Evolutionary conservation across 2,329 filamentous ascomycete genomes (phyloP).

Genomic region (Cryphonectria parasitica): DNA sequence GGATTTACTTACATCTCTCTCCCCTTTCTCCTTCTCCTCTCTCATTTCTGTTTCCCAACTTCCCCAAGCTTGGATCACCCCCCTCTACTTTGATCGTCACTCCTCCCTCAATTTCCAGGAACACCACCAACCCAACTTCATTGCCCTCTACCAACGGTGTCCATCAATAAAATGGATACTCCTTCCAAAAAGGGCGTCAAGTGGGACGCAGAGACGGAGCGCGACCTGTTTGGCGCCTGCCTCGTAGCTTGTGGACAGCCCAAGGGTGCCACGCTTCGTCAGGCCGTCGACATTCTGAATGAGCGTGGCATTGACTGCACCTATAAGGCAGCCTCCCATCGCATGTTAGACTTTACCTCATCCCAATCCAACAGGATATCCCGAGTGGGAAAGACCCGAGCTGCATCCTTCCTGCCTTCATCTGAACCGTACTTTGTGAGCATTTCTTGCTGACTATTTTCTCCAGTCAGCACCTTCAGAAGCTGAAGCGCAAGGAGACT

Average conservation of each 20-base stretch:
- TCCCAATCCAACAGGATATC: neutral
- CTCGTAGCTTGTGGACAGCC: conserved; percentile 33
- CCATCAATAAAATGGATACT: conserved; percentile 14
- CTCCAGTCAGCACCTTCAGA: conserved; percentile 42
- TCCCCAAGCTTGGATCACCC: neutral
- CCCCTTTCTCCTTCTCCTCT: neutral
- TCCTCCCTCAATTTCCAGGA: neutral
- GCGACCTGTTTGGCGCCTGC: conserved; percentile 37
- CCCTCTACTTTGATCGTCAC: neutral
- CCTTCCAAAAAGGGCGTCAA: conserved; percentile 32
- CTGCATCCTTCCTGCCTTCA: neutral
- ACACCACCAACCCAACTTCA: neutral
- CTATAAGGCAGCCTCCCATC: conserved; percentile 23
- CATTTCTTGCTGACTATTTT: conserved; percentile 12
- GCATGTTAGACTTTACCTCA: conserved; percentile 18
- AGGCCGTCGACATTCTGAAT: conserved; percentile 33
- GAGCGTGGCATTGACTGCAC: conserved; percentile 13
- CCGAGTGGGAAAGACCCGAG: conserved; percentile 14
- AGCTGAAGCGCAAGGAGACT: conserved; percentile 38
- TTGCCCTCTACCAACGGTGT: conserved; percentile 18
- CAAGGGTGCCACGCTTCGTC: conserved; percentile 33
- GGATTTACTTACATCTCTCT: no score
- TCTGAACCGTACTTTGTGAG: neutral
- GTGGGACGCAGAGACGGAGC: conserved; percentile 36
- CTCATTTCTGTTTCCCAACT: neutral